Percentiles rank a stretch among this genome's conserved stretches.
These are phyloP conservation scores for Cladosporium sp. DNA, from an alignment of 2,329 filamentous ascomycete genomes.

Conservation along the genomic window DNA sequence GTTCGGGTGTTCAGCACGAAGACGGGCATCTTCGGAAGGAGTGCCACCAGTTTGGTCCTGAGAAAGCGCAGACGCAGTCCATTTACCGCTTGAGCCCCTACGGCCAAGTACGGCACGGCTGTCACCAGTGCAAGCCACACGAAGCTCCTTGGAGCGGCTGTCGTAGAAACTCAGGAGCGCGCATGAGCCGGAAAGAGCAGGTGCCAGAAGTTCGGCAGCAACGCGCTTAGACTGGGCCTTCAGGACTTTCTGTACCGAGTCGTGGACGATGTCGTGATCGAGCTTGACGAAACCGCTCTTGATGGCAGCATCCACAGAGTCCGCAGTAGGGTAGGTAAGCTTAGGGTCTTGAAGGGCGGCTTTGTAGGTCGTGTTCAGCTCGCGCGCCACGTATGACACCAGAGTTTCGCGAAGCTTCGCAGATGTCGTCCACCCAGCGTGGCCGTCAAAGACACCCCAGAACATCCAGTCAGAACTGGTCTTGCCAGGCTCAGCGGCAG, in stretches of 20 bases:
- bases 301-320: slow-evolving; percentile 83
- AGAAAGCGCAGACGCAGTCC: slow-evolving; percentile 83
- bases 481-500: slow-evolving; percentile 49
- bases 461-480: slow-evolving; percentile 93
- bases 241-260: slow-evolving; percentile 84
- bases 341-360: slow-evolving; percentile 54
- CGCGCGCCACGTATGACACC: slow-evolving; percentile 85
- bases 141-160: slow-evolving; percentile 72
- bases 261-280: slow-evolving; percentile 90
- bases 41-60: slow-evolving; percentile 92
- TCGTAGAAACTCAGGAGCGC: slow-evolving; percentile 96
- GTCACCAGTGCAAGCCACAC: slow-evolving; percentile 94
- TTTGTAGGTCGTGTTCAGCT: slow-evolving; percentile 89
- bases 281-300: slow-evolving; percentile 84
- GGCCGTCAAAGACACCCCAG: slow-evolving; percentile 97
- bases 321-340: slow-evolving; percentile 61
- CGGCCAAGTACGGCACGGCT: slow-evolving; percentile 91
- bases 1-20: slow-evolving; percentile 80
- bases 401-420: slow-evolving; percentile 89
- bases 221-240: slow-evolving; percentile 84
- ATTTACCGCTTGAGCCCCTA: slow-evolving; percentile 71
- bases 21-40: slow-evolving; percentile 71
- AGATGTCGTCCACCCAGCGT: slow-evolving; percentile 97
- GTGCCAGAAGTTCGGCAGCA: slow-evolving; percentile 84
- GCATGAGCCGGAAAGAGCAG: slow-evolving; percentile 93